These are phyloP conservation scores for Rhynchosporium agropyri DNA, from an alignment of 2,329 filamentous ascomycete genomes.

Conservation along the genomic window DNA sequence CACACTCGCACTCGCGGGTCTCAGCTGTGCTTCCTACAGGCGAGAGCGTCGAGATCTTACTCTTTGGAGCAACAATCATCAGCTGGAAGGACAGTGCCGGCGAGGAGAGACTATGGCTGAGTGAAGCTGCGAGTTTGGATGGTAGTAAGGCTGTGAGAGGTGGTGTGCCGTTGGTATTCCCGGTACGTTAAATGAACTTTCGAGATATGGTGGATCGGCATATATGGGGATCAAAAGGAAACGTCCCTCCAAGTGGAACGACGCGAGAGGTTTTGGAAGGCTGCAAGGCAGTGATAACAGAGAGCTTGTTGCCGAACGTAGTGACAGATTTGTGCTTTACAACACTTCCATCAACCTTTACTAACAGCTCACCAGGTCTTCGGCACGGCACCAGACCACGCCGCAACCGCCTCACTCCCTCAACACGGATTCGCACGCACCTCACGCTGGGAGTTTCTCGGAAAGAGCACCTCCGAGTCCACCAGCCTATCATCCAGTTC, in stretches of 20 bases:
- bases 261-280: background rate
- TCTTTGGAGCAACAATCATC: slow-evolving; percentile 90
- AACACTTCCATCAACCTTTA: background rate
- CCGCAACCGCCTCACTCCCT: slow-evolving; percentile 76
- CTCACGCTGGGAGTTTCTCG: slow-evolving; percentile 90
- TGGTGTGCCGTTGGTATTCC: slow-evolving; percentile 90
- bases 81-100: slow-evolving; percentile 87
- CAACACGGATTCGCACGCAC: slow-evolving; percentile 96
- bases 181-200: slow-evolving; percentile 56
- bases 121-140: slow-evolving; percentile 77
- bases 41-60: slow-evolving; percentile 80
- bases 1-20: slow-evolving; percentile 70
- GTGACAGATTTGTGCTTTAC: background rate
- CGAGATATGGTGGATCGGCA: background rate
- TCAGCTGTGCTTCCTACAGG: slow-evolving; percentile 82
- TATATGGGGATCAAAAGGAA: background rate
- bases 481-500: slow-evolving; percentile 30
- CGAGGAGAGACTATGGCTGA: slow-evolving; percentile 84
- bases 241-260: background rate
- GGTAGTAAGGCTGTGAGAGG: slow-evolving; percentile 88
- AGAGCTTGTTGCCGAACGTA: background rate
- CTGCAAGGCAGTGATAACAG: background rate
- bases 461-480: slow-evolving; percentile 75
- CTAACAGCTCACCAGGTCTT: slow-evolving; percentile 65
- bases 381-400: slow-evolving; percentile 75